phyloP scores from a whole-genome alignment of 257 asterid genomes.

The Coffea canephora region DNA sequence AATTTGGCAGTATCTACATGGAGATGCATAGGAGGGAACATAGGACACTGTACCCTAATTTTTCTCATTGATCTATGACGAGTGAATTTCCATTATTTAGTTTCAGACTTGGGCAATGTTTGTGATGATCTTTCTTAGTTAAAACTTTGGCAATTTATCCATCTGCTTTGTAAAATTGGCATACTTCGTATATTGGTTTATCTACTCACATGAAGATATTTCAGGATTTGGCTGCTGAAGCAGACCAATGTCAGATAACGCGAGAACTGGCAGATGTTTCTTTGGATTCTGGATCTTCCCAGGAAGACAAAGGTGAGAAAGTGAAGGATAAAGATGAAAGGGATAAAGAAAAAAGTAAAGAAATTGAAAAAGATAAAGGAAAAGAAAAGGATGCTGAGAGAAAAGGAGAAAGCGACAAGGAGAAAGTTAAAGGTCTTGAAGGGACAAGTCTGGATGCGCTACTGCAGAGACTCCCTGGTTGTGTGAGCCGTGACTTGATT shows the following conservation, averaged over 20 bases:
- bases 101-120: background rate
- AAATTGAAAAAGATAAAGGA: constrained; percentile 60
- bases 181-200: background rate
- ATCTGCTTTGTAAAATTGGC: background rate
- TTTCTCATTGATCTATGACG: background rate
- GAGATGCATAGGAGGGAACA: background rate
- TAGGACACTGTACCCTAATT: background rate
- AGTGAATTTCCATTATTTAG: background rate
- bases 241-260: constrained; percentile 54
- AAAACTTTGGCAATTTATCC: background rate
- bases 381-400: constrained; percentile 84
- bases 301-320: constrained; percentile 60
- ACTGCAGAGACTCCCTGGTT: constrained; percentile 90
- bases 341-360: constrained; percentile 67
- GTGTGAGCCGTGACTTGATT: constrained; percentile 97
- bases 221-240: constrained; percentile 66
- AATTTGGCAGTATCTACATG: background rate
- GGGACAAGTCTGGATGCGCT: constrained; percentile 88
- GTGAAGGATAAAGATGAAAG: constrained; percentile 70
- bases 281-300: constrained; percentile 53
- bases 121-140: background rate
- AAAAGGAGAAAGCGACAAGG: constrained; percentile 84
- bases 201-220: constrained; percentile 24
- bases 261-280: constrained; percentile 57
- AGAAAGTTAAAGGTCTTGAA: constrained; percentile 82